These are phyloP conservation scores for Gardenia jasminoides DNA, from an alignment of 257 asterid genomes.

Conservation along the genomic window DNA sequence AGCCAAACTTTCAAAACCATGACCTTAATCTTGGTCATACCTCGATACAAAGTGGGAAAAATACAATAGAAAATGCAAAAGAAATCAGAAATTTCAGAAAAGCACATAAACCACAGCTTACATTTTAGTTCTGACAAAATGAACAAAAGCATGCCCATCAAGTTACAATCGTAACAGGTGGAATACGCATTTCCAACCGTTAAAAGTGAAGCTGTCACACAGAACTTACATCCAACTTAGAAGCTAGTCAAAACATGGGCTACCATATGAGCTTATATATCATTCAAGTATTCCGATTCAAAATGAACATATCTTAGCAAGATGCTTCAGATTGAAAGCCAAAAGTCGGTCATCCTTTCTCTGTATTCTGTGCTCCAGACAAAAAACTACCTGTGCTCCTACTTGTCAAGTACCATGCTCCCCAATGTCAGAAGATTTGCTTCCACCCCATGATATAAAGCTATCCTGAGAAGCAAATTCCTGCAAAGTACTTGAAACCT, in stretches of 20 bases:
- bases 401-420: constrained; percentile 25
- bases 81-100: neutral
- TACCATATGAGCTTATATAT: neutral
- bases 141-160: neutral
- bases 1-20: too few species aligned
- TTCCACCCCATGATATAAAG: constrained; percentile 75
- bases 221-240: neutral
- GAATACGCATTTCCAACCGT: neutral
- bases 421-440: constrained; percentile 29
- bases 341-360: neutral
- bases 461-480: constrained; percentile 91
- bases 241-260: neutral
- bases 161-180: neutral
- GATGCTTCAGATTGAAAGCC: neutral
- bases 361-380: too few species aligned
- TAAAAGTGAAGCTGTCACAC: neutral
- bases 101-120: neutral
- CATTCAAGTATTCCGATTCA: neutral
- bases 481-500: constrained; percentile 31
- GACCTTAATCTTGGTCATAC: neutral
- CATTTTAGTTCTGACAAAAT: too few species aligned
- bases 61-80: neutral
- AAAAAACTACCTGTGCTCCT: neutral
- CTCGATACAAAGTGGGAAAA: neutral
- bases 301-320: neutral